A percentile compares a stretch with the other conserved stretches of the same genome.
These are phyloP conservation scores for Botryotinia calthae DNA, from an alignment of 2,329 filamentous ascomycete species.

Conservation along the genomic window DNA sequence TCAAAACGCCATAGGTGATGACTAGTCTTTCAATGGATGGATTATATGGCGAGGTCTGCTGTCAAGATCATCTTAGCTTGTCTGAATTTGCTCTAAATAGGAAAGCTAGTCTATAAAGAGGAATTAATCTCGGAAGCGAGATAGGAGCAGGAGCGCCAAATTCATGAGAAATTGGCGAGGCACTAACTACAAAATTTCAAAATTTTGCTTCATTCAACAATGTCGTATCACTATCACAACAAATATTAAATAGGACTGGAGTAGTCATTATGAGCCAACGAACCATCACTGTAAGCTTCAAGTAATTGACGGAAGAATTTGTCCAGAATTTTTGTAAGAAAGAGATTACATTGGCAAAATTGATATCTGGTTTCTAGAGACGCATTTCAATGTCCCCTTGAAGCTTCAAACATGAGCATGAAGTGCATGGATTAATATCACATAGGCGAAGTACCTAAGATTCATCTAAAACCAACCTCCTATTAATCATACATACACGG, in stretches of 20 bases:
- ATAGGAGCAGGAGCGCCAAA: not conserved
- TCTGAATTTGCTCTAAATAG: too few species aligned
- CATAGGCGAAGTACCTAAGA: not conserved
- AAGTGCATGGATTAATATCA: not conserved
- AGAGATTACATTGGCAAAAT: not conserved
- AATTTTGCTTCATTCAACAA: not conserved
- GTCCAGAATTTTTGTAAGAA: not conserved
- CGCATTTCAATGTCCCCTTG: not conserved
- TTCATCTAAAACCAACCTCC: not conserved
- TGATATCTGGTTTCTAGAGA: not conserved
- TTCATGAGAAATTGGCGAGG: not conserved
- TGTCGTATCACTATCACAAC: not conserved
- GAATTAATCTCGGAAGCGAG: not conserved
- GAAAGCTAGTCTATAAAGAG: too few species aligned
- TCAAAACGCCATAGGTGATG: too few species aligned
- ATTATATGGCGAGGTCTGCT: too few species aligned
- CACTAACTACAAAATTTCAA: not conserved
- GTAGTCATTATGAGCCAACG: not conserved
- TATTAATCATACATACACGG: not conserved
- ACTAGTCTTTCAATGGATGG: too few species aligned
- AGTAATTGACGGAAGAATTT: not conserved
- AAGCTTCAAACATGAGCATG: not conserved
- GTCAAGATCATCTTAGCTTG: too few species aligned
- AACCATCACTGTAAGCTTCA: not conserved
- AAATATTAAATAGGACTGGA: not conserved